phyloP scores from a whole-genome alignment of 345 rosid genomes.

The Bruguiera sexangula region DNA sequence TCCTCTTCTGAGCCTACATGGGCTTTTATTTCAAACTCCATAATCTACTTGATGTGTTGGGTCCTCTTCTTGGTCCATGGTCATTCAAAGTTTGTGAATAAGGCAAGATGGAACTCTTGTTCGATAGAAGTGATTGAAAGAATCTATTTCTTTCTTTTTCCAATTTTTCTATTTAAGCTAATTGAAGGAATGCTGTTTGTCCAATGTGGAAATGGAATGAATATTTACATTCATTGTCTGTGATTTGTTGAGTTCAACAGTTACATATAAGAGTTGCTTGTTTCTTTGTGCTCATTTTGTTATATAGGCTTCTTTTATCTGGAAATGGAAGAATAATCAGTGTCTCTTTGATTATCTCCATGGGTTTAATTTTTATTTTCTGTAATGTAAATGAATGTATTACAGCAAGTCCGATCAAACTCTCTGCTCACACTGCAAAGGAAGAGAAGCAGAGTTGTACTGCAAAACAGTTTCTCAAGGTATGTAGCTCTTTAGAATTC shows the following conservation, averaged over 20 bases:
- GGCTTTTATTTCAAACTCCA: not conserved
- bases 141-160: too few species aligned
- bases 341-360: not conserved
- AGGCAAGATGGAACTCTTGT: too few species aligned
- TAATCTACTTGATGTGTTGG: not conserved
- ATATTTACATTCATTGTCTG: not conserved
- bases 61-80: not conserved
- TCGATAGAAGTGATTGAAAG: too few species aligned
- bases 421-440: slow-evolving; percentile 81
- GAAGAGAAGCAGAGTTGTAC: slow-evolving; percentile 91
- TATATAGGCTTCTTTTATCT: not conserved
- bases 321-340: not conserved
- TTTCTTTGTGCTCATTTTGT: not conserved
- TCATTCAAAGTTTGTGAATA: not conserved
- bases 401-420: slow-evolving; percentile 56
- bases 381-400: not conserved
- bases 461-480: slow-evolving; percentile 89
- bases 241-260: not conserved
- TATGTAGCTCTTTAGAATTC: slow-evolving; percentile 24
- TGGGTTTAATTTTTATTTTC: slow-evolving; percentile 4
- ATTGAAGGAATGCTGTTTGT: not conserved
- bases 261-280: too few species aligned
- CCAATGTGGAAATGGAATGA: not conserved
- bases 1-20: not conserved
- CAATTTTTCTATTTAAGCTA: too few species aligned